Conservation (phyloP, 2,329 filamentous ascomycete genomes). For the Colletotrichum sp. region DNA sequence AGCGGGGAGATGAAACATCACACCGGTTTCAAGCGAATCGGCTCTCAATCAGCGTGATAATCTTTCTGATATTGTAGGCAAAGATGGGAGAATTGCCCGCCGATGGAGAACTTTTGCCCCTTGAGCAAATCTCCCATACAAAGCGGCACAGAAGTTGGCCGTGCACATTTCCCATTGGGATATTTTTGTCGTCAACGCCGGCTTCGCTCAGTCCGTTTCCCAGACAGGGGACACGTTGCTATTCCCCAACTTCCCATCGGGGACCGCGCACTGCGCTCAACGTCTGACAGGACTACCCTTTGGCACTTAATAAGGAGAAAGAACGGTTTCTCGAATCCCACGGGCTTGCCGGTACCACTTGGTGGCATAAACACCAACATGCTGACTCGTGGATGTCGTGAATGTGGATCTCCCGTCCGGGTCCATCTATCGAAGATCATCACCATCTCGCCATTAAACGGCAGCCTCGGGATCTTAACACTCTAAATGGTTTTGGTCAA, state of each 20-base stretch:
- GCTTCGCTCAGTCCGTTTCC: neutral
- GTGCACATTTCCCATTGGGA: neutral
- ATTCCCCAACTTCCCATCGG: neutral
- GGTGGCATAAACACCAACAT: neutral
- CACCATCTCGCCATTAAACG: neutral
- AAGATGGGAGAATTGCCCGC: neutral
- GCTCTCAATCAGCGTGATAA: neutral
- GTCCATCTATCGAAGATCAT: neutral
- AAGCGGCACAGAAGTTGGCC: neutral
- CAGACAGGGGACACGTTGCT: neutral
- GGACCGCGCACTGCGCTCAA: neutral
- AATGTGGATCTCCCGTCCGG: neutral
- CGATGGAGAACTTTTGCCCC: neutral
- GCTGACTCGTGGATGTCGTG: neutral
- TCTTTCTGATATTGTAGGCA: neutral
- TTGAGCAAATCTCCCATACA: neutral
- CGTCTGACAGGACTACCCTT: neutral
- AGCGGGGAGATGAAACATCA: neutral
- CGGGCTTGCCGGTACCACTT: neutral
- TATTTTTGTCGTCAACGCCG: neutral
- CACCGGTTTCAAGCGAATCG: neutral
- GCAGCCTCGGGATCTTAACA: neutral
- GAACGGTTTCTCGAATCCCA: neutral
- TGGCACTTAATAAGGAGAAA: neutral
- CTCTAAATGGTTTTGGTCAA: neutral